Conservation (phyloP, 176 grass and related monocot genomes). For the Urochloa ruziziensis region DNA sequence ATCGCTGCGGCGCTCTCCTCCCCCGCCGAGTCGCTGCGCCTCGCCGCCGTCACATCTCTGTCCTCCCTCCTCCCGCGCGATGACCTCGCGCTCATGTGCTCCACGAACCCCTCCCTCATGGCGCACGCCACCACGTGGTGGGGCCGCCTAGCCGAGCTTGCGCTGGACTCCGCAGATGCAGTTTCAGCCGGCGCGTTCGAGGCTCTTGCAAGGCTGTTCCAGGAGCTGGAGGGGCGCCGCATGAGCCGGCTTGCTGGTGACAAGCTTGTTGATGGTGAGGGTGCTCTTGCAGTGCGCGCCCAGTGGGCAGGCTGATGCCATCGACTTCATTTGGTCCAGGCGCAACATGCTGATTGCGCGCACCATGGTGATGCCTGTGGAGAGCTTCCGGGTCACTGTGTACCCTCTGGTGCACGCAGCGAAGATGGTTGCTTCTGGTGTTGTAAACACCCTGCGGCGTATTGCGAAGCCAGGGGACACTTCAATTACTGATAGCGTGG, state of each 20-base stretch:
- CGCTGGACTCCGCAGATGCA: conserved; percentile 67
- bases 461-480: conserved; percentile 66
- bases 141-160: conserved; percentile 61
- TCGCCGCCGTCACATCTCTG: conserved; percentile 68
- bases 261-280: conserved; percentile 91
- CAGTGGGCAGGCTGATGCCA: conserved; percentile 79
- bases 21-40: conserved; percentile 60
- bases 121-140: conserved; percentile 81
- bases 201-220: conserved; percentile 78
- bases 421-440: conserved; percentile 87
- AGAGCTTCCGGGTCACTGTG: conserved; percentile 81
- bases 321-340: conserved; percentile 74
- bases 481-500: conserved; percentile 29
- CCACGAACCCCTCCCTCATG: conserved; percentile 77
- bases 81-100: conserved; percentile 80
- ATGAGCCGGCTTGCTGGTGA: conserved; percentile 93
- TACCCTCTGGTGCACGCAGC: conserved; percentile 85
- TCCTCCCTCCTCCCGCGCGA: conserved; percentile 78
- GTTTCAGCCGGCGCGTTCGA: conserved; percentile 80
- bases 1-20: conserved; percentile 59
- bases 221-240: conserved; percentile 89
- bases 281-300: conserved; percentile 82
- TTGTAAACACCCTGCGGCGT: conserved; percentile 58
- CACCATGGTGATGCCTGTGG: conserved; percentile 83
- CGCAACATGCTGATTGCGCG: conserved; percentile 81